Percentiles rank a stretch among this genome's conserved stretches.
phyloP scores from a whole-genome alignment of 768 basidiomycete genomes.

The Chalciporus chontae region DNA sequence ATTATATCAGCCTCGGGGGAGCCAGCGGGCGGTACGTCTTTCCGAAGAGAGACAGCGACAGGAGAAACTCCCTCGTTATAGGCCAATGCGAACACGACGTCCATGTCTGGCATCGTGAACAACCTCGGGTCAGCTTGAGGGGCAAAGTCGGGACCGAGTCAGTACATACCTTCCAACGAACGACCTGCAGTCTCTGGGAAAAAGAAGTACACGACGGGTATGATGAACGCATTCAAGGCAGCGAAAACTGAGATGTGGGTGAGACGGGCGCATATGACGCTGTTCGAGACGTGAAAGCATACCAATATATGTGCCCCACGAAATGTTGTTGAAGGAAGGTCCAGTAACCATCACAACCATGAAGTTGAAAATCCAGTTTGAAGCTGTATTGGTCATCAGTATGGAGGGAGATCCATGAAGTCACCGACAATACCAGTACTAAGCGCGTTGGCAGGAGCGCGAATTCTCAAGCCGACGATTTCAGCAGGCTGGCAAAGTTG shows the following conservation, averaged over 20 bases:
- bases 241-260: conserved; percentile 42
- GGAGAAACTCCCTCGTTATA: conserved; percentile 43
- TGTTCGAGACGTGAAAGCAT: conserved; percentile 4
- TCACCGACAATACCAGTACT: conserved; percentile 39
- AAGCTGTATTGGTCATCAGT: conserved; percentile 18
- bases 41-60: conserved; percentile 41
- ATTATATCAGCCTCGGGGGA: conserved; percentile 44
- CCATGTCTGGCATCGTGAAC: conserved; percentile 34
- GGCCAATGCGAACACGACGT: conserved; percentile 45
- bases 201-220: conserved; percentile 56
- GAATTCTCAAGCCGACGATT: conserved; percentile 57
- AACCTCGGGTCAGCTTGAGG: neutral
- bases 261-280: neutral
- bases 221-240: conserved; percentile 51
- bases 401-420: neutral
- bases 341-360: conserved; percentile 59
- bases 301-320: conserved; percentile 60
- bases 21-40: conserved; percentile 43
- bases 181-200: conserved; percentile 61
- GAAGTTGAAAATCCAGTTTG: conserved; percentile 60
- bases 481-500: conserved; percentile 49
- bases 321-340: conserved; percentile 54
- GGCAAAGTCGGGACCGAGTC: neutral
- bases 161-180: conserved; percentile 47
- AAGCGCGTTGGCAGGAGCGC: conserved; percentile 62